Conservation (phyloP, 345 rosid genomes). For the Salix suchowensis region DNA sequence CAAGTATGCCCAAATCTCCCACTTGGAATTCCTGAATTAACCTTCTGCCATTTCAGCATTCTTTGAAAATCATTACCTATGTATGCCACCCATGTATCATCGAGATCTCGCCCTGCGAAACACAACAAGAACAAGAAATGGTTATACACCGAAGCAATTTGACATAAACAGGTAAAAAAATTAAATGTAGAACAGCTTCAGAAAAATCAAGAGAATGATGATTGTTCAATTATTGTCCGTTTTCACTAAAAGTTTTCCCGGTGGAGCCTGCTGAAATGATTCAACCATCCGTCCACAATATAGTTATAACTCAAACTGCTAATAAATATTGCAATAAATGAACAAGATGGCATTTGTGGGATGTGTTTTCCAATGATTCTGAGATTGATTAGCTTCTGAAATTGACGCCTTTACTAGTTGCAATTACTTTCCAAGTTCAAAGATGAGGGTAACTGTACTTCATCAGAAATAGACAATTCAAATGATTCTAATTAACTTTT, state of each 20-base stretch:
- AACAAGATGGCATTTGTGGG: background rate
- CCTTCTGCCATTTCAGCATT: constrained; percentile 58
- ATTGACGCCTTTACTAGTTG: background rate
- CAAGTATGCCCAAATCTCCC: constrained; percentile 96
- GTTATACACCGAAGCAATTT: background rate
- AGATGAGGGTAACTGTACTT: background rate
- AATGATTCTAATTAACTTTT: background rate
- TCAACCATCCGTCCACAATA: background rate
- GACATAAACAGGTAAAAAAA: background rate
- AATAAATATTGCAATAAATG: background rate
- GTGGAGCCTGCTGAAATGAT: background rate
- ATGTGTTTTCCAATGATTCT: background rate
- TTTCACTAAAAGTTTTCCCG: background rate
- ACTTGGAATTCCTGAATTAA: constrained; percentile 63
- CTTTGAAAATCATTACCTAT: constrained; percentile 46
- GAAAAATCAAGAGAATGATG: background rate
- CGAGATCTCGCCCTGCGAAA: constrained; percentile 80
- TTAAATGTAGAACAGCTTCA: background rate
- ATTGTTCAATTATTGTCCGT: background rate
- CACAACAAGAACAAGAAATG: background rate
- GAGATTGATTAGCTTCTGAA: background rate
- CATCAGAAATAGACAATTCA: background rate
- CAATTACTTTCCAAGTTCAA: background rate
- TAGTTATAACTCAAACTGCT: background rate
- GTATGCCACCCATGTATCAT: constrained; percentile 85